Conservation (phyloP, 148 eudicot species). For the Nepenthes gracilis region DNA sequence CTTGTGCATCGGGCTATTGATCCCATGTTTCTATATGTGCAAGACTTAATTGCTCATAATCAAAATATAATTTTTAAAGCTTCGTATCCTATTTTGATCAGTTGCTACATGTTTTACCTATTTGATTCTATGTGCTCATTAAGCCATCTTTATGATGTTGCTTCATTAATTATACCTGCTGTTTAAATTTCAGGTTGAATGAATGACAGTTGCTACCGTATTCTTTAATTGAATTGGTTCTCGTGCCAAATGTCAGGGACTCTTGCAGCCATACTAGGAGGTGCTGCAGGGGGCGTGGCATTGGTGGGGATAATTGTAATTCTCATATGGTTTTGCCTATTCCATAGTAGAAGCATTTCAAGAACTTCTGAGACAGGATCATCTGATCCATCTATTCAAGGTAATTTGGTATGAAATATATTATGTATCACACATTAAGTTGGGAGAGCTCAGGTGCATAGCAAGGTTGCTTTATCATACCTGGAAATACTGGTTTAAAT, state of each 20-base stretch:
- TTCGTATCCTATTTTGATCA: too few species aligned
- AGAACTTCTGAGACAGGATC: slow-evolving; percentile 91
- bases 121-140: too few species aligned
- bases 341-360: slow-evolving; percentile 35
- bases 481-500: too few species aligned
- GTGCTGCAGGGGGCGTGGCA: slow-evolving; percentile 98
- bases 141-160: neutral
- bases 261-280: slow-evolving; percentile 90
- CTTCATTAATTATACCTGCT: neutral
- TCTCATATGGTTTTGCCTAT: slow-evolving; percentile 54
- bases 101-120: too few species aligned
- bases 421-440: neutral
- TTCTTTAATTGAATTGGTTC: slow-evolving; percentile 38
- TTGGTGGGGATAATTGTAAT: slow-evolving; percentile 44
- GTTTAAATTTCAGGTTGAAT: slow-evolving; percentile 31
- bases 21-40: too few species aligned
- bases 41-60: too few species aligned
- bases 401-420: slow-evolving; percentile 16
- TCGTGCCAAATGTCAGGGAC: slow-evolving; percentile 69
- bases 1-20: too few species aligned
- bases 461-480: too few species aligned
- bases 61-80: too few species aligned
- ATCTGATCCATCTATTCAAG: slow-evolving; percentile 80
- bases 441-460: neutral
- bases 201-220: slow-evolving; percentile 19